Evolutionary conservation across 2,329 filamentous ascomycete genomes (phyloP).

Genomic region (Macrophomina tecta): DNA sequence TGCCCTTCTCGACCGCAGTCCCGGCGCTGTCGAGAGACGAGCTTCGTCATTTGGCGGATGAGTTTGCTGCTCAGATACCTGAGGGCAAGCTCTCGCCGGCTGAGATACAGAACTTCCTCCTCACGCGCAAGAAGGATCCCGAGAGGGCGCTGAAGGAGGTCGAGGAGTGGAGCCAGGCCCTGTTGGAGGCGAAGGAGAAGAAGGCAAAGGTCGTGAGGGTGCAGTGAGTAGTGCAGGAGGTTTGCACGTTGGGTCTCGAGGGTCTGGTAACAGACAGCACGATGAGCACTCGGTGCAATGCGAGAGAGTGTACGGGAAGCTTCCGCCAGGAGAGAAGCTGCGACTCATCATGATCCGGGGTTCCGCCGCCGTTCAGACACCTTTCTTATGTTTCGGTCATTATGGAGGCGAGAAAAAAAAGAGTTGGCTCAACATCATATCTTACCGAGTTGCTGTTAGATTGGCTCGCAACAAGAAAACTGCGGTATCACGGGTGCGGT

Average conservation of each 20-base stretch:
- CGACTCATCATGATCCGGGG: no score
- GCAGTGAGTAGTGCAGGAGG: slow-evolving; percentile 2
- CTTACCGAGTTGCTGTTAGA: no score
- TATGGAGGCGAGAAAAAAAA: no score
- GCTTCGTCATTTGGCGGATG: slow-evolving; percentile 49
- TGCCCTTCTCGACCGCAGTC: background rate
- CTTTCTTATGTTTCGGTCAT: no score
- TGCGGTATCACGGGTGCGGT: no score
- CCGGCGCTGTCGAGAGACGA: background rate
- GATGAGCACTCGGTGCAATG: no score
- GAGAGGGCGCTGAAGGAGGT: slow-evolving; percentile 51
- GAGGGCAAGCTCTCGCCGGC: slow-evolving; percentile 58
- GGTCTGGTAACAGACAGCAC: no score
- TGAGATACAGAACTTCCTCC: slow-evolving; percentile 60
- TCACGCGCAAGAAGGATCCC: slow-evolving; percentile 58
- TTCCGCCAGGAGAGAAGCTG: no score
- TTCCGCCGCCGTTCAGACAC: no score
- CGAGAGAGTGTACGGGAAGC: no score
- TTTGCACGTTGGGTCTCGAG: background rate
- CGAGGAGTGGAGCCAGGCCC: slow-evolving; percentile 49
- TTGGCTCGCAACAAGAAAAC: no score
- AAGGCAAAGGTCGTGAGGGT: slow-evolving; percentile 34
- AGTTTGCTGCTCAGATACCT: slow-evolving; percentile 55
- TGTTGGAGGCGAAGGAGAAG: slow-evolving; percentile 42
- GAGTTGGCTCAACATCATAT: no score